Evolutionary conservation across 106 monocot species (phyloP), one percentile per base, ranked within the genome.

Genomic region (Dactylorhiza incarnata): DNA sequence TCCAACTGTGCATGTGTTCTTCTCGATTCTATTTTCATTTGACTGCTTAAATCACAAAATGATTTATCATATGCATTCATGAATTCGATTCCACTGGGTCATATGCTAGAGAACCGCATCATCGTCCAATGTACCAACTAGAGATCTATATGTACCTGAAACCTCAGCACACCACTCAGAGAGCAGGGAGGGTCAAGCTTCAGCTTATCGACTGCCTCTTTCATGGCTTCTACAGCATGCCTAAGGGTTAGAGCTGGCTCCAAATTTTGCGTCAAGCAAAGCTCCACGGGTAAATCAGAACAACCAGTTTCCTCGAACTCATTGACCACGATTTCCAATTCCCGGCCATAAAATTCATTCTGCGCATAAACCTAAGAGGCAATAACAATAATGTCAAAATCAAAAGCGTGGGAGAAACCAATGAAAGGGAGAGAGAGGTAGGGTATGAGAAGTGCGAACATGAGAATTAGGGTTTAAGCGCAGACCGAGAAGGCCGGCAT

Each of bases 81-180:
- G 5, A 37, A 24, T 66, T 66, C 26, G 66, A 8, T 2, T 26
- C 25, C 8, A 66, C 11, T 10, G 24, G 2, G 26, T 29, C 29
- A 37, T 66, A 26, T 19, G 29, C 26, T 29, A 29, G 29, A 29
- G 24, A 37, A 37, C 6, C 46, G 17, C 46, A 45, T 5, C 14
- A 2, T 12, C 43, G 15, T 17, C 45, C 5, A 45, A 69, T 13
- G 45, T 69, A 69, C 45, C 45, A 68, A 69, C 8, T 7, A 45
- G 16, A 46, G 45, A 69, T 24, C 69, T 69, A 69, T 5, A 6
- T 69, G 14, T 69, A 92, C 91, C 91, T 92, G 88, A 88, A 83
- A 78, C 68, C 91, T 82, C 74, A 92, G 8, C 2, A 92, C 88
- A 29, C 91, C 91, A 48, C 91, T 92, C 6, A 16, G 29, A 43